Conservation (phyloP, 2,329 filamentous ascomycete genomes). For the Scortechinia acanthostroma region DNA sequence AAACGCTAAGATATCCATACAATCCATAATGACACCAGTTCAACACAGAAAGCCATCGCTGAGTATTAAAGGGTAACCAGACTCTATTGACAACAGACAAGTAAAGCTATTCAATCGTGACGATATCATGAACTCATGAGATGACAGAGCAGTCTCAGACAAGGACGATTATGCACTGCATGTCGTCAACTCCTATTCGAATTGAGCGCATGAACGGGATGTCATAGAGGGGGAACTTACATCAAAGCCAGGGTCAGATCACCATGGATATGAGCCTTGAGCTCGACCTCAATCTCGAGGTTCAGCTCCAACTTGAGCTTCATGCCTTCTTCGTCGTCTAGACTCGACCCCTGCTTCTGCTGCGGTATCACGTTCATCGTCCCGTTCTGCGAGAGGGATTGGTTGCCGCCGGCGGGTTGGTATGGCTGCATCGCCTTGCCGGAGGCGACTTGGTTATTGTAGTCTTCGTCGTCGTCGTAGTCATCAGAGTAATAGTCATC, state of each 20-base stretch:
- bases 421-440: constrained; percentile 1
- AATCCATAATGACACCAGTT: too few relatives aligned
- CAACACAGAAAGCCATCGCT: too few relatives aligned
- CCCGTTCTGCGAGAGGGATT: background rate
- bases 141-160: too few relatives aligned
- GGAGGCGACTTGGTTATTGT: background rate
- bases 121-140: too few relatives aligned
- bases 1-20: too few relatives aligned
- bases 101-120: too few relatives aligned
- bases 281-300: constrained; percentile 71
- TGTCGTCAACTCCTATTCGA: background rate
- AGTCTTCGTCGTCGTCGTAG: background rate
- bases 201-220: background rate
- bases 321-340: constrained; percentile 1
- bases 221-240: background rate
- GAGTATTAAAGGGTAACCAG: too few relatives aligned
- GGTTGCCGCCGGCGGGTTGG: background rate
- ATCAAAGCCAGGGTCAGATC: constrained; percentile 1
- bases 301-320: constrained; percentile 69
- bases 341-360: background rate
- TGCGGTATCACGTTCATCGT: background rate
- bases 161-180: too few relatives aligned
- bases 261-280: constrained; percentile 68
- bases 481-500: background rate
- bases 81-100: too few relatives aligned